Conservation (phyloP, 108 stramenopile genomes). For the Skeletonema costatum region DNA sequence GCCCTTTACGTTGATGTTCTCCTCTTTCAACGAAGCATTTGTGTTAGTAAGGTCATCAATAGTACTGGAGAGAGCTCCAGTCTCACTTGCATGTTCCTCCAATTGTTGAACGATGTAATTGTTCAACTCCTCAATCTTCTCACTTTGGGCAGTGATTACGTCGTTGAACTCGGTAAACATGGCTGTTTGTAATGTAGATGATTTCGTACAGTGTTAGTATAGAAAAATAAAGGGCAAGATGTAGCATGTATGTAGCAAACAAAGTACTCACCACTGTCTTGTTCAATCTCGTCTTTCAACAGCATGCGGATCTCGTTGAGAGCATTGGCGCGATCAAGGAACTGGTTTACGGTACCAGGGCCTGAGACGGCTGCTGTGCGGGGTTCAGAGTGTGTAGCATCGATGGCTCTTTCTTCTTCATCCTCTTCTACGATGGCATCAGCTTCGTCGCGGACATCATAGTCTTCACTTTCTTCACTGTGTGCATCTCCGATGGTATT, state of each 20-base stretch:
- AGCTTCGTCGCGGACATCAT: not conserved
- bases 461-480: not conserved
- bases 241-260: not conserved
- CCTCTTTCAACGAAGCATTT: not conserved
- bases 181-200: not conserved
- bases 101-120: not conserved
- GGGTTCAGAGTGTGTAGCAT: not conserved
- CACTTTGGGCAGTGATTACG: not conserved
- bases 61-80: not conserved
- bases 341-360: not conserved
- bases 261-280: constrained; percentile 2
- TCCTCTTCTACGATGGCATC: not conserved
- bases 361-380: not conserved
- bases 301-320: not conserved
- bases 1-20: not conserved
- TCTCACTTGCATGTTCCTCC: not conserved
- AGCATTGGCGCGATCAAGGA: not conserved
- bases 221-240: not conserved
- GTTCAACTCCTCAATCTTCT: not conserved
- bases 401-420: not conserved
- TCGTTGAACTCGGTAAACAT: constrained; percentile 1
- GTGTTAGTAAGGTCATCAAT: not conserved
- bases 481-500: not conserved
- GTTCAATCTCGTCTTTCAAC: not conserved
- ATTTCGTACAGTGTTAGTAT: not conserved